Evolutionary conservation across 2,329 filamentous ascomycete species (phyloP).

Genomic region (Claviceps quebecensis): DNA sequence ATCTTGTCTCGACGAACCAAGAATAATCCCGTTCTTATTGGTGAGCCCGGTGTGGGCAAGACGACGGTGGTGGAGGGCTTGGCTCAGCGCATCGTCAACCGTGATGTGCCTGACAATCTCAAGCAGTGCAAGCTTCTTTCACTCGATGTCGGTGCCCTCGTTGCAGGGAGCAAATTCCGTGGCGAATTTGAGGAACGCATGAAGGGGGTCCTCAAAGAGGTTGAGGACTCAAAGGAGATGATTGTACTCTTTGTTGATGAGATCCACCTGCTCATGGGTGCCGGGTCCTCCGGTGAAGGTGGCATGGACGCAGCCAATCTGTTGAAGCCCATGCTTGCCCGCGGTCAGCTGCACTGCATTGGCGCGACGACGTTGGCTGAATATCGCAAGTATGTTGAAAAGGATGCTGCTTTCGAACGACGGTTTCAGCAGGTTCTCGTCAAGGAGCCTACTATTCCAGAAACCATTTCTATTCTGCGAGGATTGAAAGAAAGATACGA

Average conservation of each 20-base stretch:
- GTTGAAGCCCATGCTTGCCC: slow-evolving; percentile 93
- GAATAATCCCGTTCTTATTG: slow-evolving; percentile 97
- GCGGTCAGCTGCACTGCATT: slow-evolving; percentile 94
- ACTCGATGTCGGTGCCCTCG: slow-evolving; percentile 84
- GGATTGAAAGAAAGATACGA: slow-evolving; percentile 97
- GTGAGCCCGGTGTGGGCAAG: slow-evolving; percentile 96
- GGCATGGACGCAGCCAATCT: slow-evolving; percentile 98
- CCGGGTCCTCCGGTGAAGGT: slow-evolving; percentile 83
- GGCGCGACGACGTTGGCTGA: slow-evolving; percentile 90
- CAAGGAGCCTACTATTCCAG: slow-evolving; percentile 77
- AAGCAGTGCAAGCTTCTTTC: slow-evolving; percentile 89
- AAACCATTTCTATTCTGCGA: slow-evolving; percentile 96
- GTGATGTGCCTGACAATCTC: slow-evolving; percentile 89
- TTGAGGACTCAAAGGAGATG: slow-evolving; percentile 85
- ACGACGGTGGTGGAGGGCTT: slow-evolving; percentile 95
- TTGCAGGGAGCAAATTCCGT: slow-evolving; percentile 95
- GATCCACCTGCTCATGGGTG: slow-evolving; percentile 96
- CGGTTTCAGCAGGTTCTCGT: slow-evolving; percentile 97
- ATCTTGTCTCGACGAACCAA: slow-evolving; percentile 90
- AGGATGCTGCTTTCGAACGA: slow-evolving; percentile 94
- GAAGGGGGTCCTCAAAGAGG: slow-evolving; percentile 98
- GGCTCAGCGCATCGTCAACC: slow-evolving; percentile 88
- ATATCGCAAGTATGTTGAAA: slow-evolving; percentile 98
- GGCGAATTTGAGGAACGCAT: slow-evolving; percentile 98
- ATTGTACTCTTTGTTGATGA: slow-evolving; percentile 98